Evolutionary conservation across 176 grass and related monocot species (phyloP), one percentile per base, ranked within the genome.

Genomic region (Aegilops umbellulata): DNA sequence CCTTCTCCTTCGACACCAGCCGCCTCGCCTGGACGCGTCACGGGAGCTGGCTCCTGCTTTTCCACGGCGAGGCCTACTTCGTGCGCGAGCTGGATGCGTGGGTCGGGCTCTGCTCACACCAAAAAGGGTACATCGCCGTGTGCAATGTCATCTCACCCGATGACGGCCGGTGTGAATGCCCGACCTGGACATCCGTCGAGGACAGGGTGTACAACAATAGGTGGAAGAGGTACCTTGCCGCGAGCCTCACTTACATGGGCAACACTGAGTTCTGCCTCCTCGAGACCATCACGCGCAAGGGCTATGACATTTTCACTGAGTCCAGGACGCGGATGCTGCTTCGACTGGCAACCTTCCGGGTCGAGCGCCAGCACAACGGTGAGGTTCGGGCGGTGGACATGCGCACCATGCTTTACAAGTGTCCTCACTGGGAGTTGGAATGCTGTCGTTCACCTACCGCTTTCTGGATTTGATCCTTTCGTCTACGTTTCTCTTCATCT

Each of bases 161-260:
- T 5, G 30, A 9, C 14, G 39, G 16, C 41, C 13, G 17, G 1
- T 1, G 38, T 22, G 65, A 0, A 20, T 19, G 20, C 22, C 80
- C 49, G 8, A 8, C 16, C 1, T 38, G 30, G 30, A 82, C 31
- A 29, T 12, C 44, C 11, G 63, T 29, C 22, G 20, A 3, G 79
- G 63, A 68, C 19, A 7, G 16, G 26, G 41, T 81, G 17, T 81
- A 32, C 42, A n/a, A 2, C 39, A 7, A 31, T 5, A 10, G 8
- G 6, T 81, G 6, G 26, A 10, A n/a, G 41, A 17, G 34, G 9
- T 3, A 51, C 11, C 10, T 23, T 19, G 7, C 22, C 1, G 44
- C 20, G 12, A 82, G 5, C 42, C 64, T 83, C 53, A 16, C n/a
- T 8, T 65, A 84, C 25, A 65, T 76, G 71, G 82, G 82, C 58